Evolutionary conservation across 345 rosid genomes (phyloP), one percentile per base, ranked within the genome.

Genomic region (Rhodamnia argentea): DNA sequence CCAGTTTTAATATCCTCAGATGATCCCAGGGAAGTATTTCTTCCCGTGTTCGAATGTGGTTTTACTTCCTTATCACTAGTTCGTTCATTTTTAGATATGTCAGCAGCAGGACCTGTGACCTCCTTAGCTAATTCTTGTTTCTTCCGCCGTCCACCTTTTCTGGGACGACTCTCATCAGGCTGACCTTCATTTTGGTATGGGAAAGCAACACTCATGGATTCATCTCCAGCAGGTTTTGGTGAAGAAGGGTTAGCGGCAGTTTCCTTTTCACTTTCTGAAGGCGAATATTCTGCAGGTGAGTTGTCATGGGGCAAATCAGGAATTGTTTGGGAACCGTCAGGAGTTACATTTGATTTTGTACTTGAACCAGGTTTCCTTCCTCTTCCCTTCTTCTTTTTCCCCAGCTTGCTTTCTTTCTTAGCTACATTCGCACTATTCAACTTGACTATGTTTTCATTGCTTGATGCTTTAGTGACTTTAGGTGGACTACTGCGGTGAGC

Each of bases 71-170:
- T 87, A 83, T 92, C 92, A 90, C 90, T 88, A 37, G 88, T 85
- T 42, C 84, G 58, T 54, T 82, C 94, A 88, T 93, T 92, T 84
- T 87, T 90, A 22, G 89, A 89, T 74, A 85, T 84, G 62, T 90
- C 92, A 76, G 59, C 83, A 83, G 85, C 51, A 12, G 86, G 62
- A 86, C 88, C 82, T 82, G 87, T 89, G 83, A 87, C 91, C 85
- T 94, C 93, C 85, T 85, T 87, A 44, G 92, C 94, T 87, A 85
- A 90, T 86, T 91, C 94, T 87, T 92, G 94, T 90, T 90, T 94
- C 93, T 94, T 94, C 87, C 88, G 82, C 62, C 90, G 89, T 84
- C 86, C 90, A 74, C 83, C 85, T 91, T 88, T 94, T 86, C 87
- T 92, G 58, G 93, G 52, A 78, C n/a, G 90, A 75, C 82, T 89